Evolutionary conservation across 805 yeast genomes (phyloP).

Genomic region (Schwanniomyces yamadae): DNA sequence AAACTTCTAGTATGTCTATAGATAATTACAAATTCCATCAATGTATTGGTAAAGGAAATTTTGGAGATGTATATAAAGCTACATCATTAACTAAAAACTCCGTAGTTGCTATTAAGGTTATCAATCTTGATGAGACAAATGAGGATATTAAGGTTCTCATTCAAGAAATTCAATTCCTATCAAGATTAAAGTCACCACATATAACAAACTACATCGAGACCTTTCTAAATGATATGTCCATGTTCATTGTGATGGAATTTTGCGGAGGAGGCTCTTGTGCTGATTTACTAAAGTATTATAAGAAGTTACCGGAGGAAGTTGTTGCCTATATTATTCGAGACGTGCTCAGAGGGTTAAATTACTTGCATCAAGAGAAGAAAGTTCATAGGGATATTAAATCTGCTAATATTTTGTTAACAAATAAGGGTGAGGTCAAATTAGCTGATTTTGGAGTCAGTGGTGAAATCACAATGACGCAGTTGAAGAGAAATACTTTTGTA

Average conservation of each 20-base stretch:
- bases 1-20: slow-evolving; percentile 15
- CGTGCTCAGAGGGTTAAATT: slow-evolving; percentile 67
- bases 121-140: slow-evolving; percentile 73
- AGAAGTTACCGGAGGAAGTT: slow-evolving; percentile 54
- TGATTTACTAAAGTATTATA: slow-evolving; percentile 61
- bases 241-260: slow-evolving; percentile 93
- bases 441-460: slow-evolving; percentile 96
- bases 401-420: slow-evolving; percentile 80
- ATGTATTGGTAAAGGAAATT: slow-evolving; percentile 80
- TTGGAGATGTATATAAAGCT: slow-evolving; percentile 83
- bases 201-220: slow-evolving; percentile 67
- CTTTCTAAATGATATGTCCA: slow-evolving; percentile 57
- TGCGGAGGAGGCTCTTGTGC: slow-evolving; percentile 95
- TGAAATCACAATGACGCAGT: slow-evolving; percentile 57
- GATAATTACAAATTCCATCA: slow-evolving; percentile 32
- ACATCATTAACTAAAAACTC: slow-evolving; percentile 32
- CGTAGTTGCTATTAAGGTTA: slow-evolving; percentile 81
- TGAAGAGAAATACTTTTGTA: slow-evolving; percentile 71
- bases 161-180: slow-evolving; percentile 76
- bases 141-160: slow-evolving; percentile 72
- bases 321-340: slow-evolving; percentile 63
- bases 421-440: slow-evolving; percentile 66
- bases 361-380: slow-evolving; percentile 70
- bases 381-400: slow-evolving; percentile 91
- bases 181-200: slow-evolving; percentile 61